These are phyloP conservation scores for Lactarius vividus DNA, from an alignment of 768 basidiomycete genomes.

Conservation along the genomic window DNA sequence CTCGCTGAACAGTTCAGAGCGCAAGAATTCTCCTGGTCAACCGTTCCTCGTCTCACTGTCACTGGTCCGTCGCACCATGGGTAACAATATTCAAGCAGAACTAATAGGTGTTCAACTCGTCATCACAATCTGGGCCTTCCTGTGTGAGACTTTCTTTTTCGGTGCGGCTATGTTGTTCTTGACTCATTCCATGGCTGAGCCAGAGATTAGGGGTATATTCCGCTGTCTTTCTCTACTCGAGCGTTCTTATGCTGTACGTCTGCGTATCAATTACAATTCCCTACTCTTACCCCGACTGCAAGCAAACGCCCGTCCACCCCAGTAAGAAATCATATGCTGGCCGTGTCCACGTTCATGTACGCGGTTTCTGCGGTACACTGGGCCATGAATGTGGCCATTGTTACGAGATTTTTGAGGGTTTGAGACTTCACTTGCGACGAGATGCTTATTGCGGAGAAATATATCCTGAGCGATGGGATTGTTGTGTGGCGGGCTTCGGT, in stretches of 20 bases:
- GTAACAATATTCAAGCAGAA: not conserved
- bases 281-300: not conserved
- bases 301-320: not conserved
- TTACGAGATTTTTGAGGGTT: not conserved
- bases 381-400: not conserved
- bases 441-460: not conserved
- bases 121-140: not conserved
- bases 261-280: too few species aligned
- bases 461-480: constrained; percentile 8
- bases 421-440: not conserved
- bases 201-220: not conserved
- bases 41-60: not conserved
- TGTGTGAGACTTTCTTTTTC: constrained; percentile 13
- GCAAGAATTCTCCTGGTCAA: not conserved
- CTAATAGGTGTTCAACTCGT: not conserved
- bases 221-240: not conserved
- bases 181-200: not conserved
- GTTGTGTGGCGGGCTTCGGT: constrained; percentile 20
- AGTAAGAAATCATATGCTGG: not conserved
- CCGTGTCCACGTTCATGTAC: constrained; percentile 8
- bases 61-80: not conserved
- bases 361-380: constrained; percentile 1
- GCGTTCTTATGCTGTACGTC: not conserved
- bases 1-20: not conserved
- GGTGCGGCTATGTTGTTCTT: not conserved